Evolutionary conservation across 2,329 filamentous ascomycete genomes (phyloP).

Genomic region (Colletotrichum liaoningense): DNA sequence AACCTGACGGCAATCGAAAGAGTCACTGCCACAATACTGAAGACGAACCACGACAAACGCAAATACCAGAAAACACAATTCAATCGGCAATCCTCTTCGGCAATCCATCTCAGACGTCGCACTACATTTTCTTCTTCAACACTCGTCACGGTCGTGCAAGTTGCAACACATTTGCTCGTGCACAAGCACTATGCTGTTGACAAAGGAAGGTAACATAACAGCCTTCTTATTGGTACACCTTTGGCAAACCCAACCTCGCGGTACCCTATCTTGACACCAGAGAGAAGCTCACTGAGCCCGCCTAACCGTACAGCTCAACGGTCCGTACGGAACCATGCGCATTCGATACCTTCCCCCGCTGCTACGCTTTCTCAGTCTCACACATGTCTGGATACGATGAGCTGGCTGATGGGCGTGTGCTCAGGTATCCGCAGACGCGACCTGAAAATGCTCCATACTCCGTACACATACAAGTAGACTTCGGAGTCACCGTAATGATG

Average conservation of each 20-base stretch:
- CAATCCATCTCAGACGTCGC: conserved; percentile 1
- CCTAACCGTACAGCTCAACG: not conserved
- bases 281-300: conserved; percentile 4
- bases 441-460: not conserved
- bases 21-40: not conserved
- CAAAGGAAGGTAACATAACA: not conserved
- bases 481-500: conserved; percentile 37
- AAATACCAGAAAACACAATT: not conserved
- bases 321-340: not conserved
- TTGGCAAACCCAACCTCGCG: not conserved
- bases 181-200: not conserved
- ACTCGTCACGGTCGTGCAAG: too few species aligned
- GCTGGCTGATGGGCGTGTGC: conserved; percentile 15
- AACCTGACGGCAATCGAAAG: conserved; percentile 20
- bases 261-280: not conserved
- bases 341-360: not conserved
- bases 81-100: conserved; percentile 23
- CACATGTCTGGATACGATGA: not conserved
- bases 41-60: not conserved
- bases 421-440: not conserved
- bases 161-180: not conserved
- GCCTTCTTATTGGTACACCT: not conserved
- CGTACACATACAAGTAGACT: not conserved
- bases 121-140: not conserved
- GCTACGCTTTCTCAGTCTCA: not conserved